These are phyloP conservation scores for California macrophylla DNA, from an alignment of 441 rosid species.

Conservation along the genomic window DNA sequence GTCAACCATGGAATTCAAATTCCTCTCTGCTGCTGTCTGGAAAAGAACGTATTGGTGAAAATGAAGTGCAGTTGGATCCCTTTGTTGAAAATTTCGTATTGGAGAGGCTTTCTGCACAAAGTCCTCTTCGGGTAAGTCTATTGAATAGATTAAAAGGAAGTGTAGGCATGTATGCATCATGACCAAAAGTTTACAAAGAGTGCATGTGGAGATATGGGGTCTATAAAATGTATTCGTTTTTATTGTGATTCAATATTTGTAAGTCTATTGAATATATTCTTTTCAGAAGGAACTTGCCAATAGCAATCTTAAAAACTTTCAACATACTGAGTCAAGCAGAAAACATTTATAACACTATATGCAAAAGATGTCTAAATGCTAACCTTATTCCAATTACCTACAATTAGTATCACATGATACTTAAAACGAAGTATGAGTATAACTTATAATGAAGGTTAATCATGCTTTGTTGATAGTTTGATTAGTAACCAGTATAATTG, in stretches of 20 bases:
- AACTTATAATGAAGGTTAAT: background rate
- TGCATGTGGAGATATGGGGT: background rate
- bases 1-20: constrained; percentile 67
- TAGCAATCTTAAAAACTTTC: background rate
- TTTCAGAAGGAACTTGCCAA: background rate
- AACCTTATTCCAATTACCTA: background rate
- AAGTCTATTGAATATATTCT: background rate
- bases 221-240: background rate
- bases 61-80: constrained; percentile 49
- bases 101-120: constrained; percentile 92
- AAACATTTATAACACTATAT: background rate
- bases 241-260: too few species aligned
- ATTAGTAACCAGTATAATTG: background rate
- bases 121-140: constrained; percentile 80
- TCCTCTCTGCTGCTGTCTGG: constrained; percentile 61
- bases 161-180: background rate
- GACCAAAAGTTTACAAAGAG: background rate
- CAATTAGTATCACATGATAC: background rate
- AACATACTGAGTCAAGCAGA: background rate
- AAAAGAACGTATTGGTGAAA: constrained; percentile 32
- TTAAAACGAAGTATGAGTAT: background rate
- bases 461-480: background rate
- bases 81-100: constrained; percentile 90
- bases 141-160: background rate
- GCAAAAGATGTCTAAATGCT: background rate